Conservation (phyloP, 2,329 filamentous ascomycete species). For the Xylariaceae sp. region DNA sequence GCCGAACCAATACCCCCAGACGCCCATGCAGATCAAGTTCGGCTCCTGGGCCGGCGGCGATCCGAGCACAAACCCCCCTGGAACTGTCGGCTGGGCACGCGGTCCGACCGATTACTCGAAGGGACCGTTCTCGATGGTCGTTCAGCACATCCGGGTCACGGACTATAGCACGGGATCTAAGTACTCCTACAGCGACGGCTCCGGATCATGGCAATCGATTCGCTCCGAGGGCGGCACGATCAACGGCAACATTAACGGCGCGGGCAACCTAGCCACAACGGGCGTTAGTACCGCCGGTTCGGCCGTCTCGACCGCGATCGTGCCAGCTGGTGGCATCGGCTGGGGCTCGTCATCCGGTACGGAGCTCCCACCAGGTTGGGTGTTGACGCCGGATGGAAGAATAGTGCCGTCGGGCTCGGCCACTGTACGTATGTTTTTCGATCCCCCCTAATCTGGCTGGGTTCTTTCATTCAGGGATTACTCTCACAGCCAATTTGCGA, state of each 20-base stretch:
- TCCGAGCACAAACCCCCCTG: conserved; percentile 60
- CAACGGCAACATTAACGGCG: conserved; percentile 59
- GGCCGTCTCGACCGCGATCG: conserved; percentile 55
- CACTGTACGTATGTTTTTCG: conserved; percentile 42
- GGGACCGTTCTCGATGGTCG: conserved; percentile 81
- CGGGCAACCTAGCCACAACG: conserved; percentile 47
- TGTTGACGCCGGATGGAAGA: conserved; percentile 72
- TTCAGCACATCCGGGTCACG: conserved; percentile 68
- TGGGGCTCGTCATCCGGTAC: conserved; percentile 47
- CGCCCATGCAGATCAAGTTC: conserved; percentile 90
- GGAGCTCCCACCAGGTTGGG: conserved; percentile 70
- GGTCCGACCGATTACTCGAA: conserved; percentile 77
- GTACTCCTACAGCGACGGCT: conserved; percentile 76
- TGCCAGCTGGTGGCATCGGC: conserved; percentile 67
- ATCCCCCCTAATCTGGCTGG: conserved; percentile 20
- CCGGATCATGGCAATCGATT: conserved; percentile 78
- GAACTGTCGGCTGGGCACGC: conserved; percentile 85
- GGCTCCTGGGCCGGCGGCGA: conserved; percentile 92
- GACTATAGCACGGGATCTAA: conserved; percentile 90
- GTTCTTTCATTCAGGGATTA: conserved; percentile 3
- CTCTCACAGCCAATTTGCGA: no score
- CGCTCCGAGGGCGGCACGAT: conserved; percentile 70
- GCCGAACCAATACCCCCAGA: conserved; percentile 78
- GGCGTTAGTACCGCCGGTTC: conserved; percentile 60
- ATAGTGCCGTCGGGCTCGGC: conserved; percentile 67